These are phyloP conservation scores for Amaranthus hypochondriacus DNA, from an alignment of 148 eudicot species.

Conservation along the genomic window DNA sequence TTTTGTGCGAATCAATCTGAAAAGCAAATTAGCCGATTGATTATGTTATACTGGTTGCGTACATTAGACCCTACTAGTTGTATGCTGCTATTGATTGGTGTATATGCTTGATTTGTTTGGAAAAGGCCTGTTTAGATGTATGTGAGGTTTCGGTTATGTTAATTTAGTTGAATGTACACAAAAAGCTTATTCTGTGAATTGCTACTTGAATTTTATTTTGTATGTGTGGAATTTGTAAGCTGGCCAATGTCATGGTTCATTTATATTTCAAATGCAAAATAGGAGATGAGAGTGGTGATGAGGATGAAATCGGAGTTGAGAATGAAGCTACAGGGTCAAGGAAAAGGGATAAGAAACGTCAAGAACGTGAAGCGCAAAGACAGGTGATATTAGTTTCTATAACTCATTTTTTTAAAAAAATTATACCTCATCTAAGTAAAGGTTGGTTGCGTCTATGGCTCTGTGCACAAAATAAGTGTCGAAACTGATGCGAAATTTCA, in stretches of 20 bases:
- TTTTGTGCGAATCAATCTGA: too few relatives aligned
- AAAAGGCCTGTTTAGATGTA: not conserved
- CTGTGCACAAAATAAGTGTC: too few relatives aligned
- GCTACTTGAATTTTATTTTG: not conserved
- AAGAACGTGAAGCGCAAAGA: conserved; percentile 89
- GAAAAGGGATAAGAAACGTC: conserved; percentile 83
- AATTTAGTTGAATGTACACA: not conserved
- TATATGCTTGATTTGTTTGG: not conserved
- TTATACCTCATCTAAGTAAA: too few relatives aligned
- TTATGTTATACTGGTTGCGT: too few relatives aligned
- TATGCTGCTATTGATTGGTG: not conserved
- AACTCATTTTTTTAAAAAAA: not conserved
- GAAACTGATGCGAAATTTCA: too few relatives aligned
- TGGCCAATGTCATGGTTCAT: not conserved
- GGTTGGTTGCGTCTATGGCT: not conserved
- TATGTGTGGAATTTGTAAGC: not conserved
- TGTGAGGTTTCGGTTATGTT: not conserved
- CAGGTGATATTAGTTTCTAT: conserved; percentile 33
- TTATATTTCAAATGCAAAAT: conserved; percentile 33
- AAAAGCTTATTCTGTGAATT: not conserved
- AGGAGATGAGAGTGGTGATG: conserved; percentile 74
- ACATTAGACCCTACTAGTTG: too few relatives aligned
- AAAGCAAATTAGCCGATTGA: too few relatives aligned
- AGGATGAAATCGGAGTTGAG: conserved; percentile 51
- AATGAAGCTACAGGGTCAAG: conserved; percentile 48